Conservation (phyloP, 345 rosid species). For the Syzygium aromaticum region DNA sequence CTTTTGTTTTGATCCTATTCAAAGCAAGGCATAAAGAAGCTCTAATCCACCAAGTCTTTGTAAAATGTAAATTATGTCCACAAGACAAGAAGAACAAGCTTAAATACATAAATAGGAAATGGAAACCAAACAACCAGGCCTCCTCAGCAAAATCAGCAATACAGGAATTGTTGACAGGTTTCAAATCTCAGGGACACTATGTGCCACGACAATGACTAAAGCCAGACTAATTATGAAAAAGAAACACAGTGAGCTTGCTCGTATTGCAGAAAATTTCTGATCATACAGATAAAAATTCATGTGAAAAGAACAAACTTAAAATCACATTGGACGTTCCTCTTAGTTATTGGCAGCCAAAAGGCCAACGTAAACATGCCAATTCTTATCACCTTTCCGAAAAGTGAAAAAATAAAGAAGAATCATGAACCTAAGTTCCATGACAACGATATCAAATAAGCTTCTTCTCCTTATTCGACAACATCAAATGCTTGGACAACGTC, state of each 20-base stretch:
- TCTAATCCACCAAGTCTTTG: neutral
- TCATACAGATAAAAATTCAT: neutral
- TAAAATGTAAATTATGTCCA: neutral
- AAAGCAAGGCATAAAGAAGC: neutral
- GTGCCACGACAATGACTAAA: neutral
- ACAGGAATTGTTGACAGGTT: neutral
- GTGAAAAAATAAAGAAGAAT: neutral
- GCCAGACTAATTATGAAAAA: neutral
- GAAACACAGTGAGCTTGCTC: neutral
- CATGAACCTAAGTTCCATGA: neutral
- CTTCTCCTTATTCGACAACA: neutral
- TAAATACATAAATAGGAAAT: neutral
- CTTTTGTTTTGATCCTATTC: neutral
- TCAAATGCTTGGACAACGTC: conserved; percentile 6
- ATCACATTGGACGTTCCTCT: neutral
- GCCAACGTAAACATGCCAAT: neutral
- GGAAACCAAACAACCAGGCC: neutral
- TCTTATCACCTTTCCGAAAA: neutral
- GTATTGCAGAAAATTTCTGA: neutral
- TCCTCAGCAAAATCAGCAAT: neutral
- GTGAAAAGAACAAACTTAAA: neutral
- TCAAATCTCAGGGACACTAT: neutral
- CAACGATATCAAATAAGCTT: neutral
- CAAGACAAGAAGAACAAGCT: neutral
- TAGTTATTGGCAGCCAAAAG: neutral